Evolutionary conservation across 1,139 yeast genomes (phyloP), one percentile per base, ranked within the genome.

Genomic region (Geotrichum restrictum): DNA sequence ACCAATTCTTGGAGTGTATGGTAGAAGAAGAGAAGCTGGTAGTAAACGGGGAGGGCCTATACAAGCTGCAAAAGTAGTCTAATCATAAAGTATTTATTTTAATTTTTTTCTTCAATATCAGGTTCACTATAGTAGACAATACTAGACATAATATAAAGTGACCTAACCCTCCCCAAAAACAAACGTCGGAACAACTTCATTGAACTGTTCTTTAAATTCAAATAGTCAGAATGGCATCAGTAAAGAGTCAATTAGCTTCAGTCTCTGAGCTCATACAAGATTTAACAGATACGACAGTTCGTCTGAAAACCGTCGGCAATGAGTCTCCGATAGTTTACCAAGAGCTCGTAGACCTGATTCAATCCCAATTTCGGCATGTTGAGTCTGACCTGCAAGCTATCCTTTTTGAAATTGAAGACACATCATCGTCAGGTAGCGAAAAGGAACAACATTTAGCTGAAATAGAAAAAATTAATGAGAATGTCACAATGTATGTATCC

Each of bases 1-100:
- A 73, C 55, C 64, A 61, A 31, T 76, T 72, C 54, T 59, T 78
- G 45, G 61, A 65, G 13, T 56, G 62, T 1, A 71, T 76, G 67
- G 77, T 74, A 1, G 76, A 73, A 11, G 79, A 76, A 44, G 77
- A 72, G n/a, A 69, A 67, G 54, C 63, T 76, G 29, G 69, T 61
- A 27, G 55, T 59, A 7, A 45, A 24, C 21, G 19, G 32, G 21
- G 53, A 50, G 19, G 53, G 53, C 13, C 39, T 50, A 1, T 50
- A 50, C 33, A 44, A 45, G 33, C 43, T 50, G 14, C 49, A 45
- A 13, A 36, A 44, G 45, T 44, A 33, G 22, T 8, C 11, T 19
- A 14, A n/a, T n/a, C n/a, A n/a, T n/a, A n/a, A n/a, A n/a, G n/a
- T n/a, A n/a, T n/a, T n/a, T n/a, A n/a, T n/a, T n/a, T n/a, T n/a